A percentile compares a stretch with the other conserved stretches of the same genome.
phyloP scores from a whole-genome alignment of 331 rosid genomes.

The Stylosanthes scabra region DNA sequence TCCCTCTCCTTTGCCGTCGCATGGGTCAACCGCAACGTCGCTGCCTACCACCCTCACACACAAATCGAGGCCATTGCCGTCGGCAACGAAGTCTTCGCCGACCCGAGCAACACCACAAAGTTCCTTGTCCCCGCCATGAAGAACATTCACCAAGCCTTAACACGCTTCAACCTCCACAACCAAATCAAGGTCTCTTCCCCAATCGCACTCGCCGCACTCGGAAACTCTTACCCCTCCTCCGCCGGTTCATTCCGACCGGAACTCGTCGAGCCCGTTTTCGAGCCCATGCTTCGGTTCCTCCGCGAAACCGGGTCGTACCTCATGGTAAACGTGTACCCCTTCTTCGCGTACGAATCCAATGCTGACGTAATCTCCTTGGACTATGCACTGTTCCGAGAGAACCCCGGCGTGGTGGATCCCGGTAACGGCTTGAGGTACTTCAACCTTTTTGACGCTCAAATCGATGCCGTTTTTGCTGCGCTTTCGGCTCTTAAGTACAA shows the following conservation, averaged over 20 bases:
- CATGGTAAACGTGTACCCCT: constrained; percentile 95
- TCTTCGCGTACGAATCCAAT: constrained; percentile 93
- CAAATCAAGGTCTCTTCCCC: constrained; percentile 89
- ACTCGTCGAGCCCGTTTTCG: constrained; percentile 67
- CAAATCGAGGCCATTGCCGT: constrained; percentile 96
- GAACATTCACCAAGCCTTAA: constrained; percentile 74
- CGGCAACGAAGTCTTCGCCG: constrained; percentile 93
- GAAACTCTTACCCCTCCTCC: constrained; percentile 85
- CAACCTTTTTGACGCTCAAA: constrained; percentile 89
- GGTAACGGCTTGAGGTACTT: constrained; percentile 78
- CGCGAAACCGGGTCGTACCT: constrained; percentile 81
- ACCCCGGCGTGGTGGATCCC: constrained; percentile 83
- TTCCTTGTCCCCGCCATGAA: constrained; percentile 90
- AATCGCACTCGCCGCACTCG: constrained; percentile 82
- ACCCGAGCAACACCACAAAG: constrained; percentile 67
- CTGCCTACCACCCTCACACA: constrained; percentile 71
- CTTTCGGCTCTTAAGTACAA: constrained; percentile 69
- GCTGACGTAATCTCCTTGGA: constrained; percentile 84
- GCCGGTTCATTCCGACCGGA: constrained; percentile 91
- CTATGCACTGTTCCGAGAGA: constrained; percentile 78
- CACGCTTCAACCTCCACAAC: constrained; percentile 56
- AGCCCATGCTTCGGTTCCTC: constrained; percentile 77
- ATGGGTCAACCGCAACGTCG: constrained; percentile 82
- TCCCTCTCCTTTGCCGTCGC: constrained; percentile 65
- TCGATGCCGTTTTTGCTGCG: constrained; percentile 94